Conservation (phyloP, 768 basidiomycete genomes). For the Mycena epipterygia region DNA sequence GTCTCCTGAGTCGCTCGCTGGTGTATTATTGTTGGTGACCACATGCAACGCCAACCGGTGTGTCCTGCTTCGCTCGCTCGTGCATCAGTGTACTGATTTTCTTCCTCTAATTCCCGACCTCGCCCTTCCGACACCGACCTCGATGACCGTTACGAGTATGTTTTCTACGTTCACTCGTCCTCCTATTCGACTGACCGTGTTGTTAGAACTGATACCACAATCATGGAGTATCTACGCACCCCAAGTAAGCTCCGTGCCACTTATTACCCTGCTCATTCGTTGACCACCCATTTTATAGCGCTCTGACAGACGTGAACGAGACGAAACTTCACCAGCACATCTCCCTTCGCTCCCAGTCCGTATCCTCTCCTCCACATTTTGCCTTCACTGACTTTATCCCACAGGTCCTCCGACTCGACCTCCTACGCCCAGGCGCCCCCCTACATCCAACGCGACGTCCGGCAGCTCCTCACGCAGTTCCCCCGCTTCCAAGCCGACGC, state of each 20-base stretch:
- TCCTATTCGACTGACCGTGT: background rate
- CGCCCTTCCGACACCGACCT: constrained; percentile 3
- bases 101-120: background rate
- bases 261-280: background rate
- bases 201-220: background rate
- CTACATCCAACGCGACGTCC: constrained; percentile 4
- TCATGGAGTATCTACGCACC: background rate
- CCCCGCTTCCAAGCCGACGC: constrained; percentile 10
- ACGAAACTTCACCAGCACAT: background rate
- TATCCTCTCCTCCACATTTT: background rate
- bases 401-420: background rate
- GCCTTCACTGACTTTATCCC: background rate
- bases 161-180: background rate
- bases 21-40: too few species aligned
- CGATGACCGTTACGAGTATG: constrained; percentile 10
- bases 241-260: background rate
- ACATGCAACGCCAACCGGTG: too few species aligned
- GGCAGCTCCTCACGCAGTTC: background rate
- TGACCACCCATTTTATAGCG: background rate
- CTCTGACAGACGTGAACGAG: too few species aligned
- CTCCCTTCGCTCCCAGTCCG: constrained; percentile 1
- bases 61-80: background rate
- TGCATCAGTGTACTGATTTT: background rate
- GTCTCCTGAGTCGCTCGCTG: too few species aligned
- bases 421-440: background rate